Evolutionary conservation across 352 stramenopile species (phyloP).

Genomic region (Aphanomyces invadans): DNA sequence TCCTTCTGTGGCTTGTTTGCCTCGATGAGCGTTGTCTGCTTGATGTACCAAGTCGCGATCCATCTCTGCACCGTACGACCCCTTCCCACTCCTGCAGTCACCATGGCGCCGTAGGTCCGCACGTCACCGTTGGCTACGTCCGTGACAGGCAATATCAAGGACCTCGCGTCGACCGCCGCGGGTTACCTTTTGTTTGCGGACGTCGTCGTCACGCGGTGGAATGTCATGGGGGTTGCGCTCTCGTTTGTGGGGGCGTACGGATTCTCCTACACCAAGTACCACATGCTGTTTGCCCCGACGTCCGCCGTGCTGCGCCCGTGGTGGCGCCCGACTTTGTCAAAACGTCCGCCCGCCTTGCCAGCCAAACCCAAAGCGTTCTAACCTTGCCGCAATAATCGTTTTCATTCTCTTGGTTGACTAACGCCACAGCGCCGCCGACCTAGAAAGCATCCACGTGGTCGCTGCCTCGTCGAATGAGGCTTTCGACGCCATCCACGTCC

Average conservation of each 20-base stretch:
- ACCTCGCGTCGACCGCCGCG: constrained; percentile 50
- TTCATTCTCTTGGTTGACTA: no score
- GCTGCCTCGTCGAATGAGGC: no score
- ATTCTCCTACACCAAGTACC: constrained; percentile 68
- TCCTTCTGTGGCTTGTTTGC: constrained; percentile 32
- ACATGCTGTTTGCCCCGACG: constrained; percentile 16
- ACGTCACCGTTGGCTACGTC: constrained; percentile 67
- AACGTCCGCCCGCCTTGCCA: not conserved
- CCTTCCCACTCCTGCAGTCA: not conserved
- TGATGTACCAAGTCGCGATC: constrained; percentile 68
- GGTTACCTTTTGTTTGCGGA: constrained; percentile 57
- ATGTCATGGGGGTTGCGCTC: constrained; percentile 48
- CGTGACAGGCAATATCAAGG: constrained; percentile 70
- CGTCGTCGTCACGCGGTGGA: constrained; percentile 34
- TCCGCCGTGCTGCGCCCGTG: not conserved
- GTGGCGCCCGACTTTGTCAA: not conserved
- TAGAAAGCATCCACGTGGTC: no score
- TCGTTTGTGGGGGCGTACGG: constrained; percentile 62
- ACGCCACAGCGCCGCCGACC: no score
- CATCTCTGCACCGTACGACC: constrained; percentile 49
- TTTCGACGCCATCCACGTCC: no score
- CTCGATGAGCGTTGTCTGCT: constrained; percentile 57
- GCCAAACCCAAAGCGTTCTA: constrained; percentile 22
- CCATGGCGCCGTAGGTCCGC: constrained; percentile 16
- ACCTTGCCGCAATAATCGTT: no score